Percentiles rank a stretch among this genome's conserved stretches.
Conservation (phyloP, 805 yeast genomes). For the Metschnikowia rubicola region DNA sequence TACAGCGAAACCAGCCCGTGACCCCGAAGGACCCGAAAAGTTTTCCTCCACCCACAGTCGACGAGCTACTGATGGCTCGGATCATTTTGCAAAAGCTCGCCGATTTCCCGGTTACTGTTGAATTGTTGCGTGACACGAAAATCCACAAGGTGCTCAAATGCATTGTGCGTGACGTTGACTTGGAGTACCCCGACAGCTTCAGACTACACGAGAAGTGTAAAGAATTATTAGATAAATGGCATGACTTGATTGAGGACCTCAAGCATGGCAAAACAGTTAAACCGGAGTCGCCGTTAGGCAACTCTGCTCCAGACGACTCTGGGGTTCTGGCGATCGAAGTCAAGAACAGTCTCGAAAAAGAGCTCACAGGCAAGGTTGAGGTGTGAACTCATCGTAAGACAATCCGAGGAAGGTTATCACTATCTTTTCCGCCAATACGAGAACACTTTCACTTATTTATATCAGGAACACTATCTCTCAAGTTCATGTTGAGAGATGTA, state of each 20-base stretch:
- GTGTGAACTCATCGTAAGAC: background rate
- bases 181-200: conserved; percentile 43
- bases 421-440: too few species aligned
- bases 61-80: conserved; percentile 41
- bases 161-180: conserved; percentile 36
- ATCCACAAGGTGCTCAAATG: conserved; percentile 52
- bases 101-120: conserved; percentile 40
- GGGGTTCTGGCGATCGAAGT: conserved; percentile 13
- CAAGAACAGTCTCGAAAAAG: conserved; percentile 5
- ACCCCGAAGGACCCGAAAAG: conserved; percentile 35
- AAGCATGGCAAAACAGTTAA: conserved; percentile 27
- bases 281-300: conserved; percentile 12
- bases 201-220: conserved; percentile 44
- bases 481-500: too few species aligned
- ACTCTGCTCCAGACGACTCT: conserved; percentile 14
- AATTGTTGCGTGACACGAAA: conserved; percentile 42
- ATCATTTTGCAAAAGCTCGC: conserved; percentile 39
- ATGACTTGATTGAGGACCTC: conserved; percentile 31
- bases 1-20: conserved; percentile 42
- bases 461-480: too few species aligned
- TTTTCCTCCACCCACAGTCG: conserved; percentile 40
- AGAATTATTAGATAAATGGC: conserved; percentile 42
- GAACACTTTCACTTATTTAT: too few species aligned
- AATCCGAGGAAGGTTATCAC: too few species aligned
- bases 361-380: conserved; percentile 6